Percentiles rank a stretch among this genome's conserved stretches.
phyloP scores from a whole-genome alignment of 2,329 filamentous ascomycete genomes.

The Sordariomycetes sp. region DNA sequence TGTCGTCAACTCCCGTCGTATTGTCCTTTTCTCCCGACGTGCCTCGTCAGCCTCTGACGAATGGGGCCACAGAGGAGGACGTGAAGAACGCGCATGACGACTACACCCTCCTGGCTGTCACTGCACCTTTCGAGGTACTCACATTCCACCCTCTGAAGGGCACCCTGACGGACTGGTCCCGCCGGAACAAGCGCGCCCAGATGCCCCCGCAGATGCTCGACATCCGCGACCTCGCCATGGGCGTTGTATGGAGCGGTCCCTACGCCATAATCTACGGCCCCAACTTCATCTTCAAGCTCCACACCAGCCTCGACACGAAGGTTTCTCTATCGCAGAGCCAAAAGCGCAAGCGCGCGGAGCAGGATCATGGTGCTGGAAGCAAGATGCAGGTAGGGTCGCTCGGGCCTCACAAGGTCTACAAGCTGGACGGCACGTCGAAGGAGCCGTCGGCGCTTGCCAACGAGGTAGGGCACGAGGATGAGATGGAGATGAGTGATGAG shows the following conservation, averaged over 20 bases:
- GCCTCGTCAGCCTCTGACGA: slow-evolving; percentile 13
- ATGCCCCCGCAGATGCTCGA: slow-evolving; percentile 66
- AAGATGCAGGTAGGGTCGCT: slow-evolving; percentile 36
- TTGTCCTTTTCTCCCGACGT: slow-evolving; percentile 54
- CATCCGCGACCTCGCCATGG: slow-evolving; percentile 71
- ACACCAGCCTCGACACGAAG: slow-evolving; percentile 55
- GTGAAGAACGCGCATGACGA: slow-evolving; percentile 23
- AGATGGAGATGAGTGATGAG: slow-evolving; percentile 24
- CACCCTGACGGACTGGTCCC: slow-evolving; percentile 73
- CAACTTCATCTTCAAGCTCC: slow-evolving; percentile 86
- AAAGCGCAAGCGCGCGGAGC: slow-evolving; percentile 43
- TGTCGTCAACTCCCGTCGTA: slow-evolving; percentile 53
- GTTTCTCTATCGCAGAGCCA: slow-evolving; percentile 19
- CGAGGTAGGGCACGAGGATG: slow-evolving; percentile 21
- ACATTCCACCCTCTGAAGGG: slow-evolving; percentile 73
- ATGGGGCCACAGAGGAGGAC: slow-evolving; percentile 7
- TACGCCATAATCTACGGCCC: slow-evolving; percentile 82
- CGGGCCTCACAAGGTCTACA: slow-evolving; percentile 30
- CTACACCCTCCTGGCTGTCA: slow-evolving; percentile 43
- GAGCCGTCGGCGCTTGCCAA: slow-evolving; percentile 5
- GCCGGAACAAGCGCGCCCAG: slow-evolving; percentile 64
- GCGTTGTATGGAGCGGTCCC: slow-evolving; percentile 69
- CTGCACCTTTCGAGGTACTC: slow-evolving; percentile 39
- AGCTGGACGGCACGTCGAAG: slow-evolving; percentile 14
- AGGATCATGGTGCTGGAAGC: slow-evolving; percentile 39